Evolutionary conservation across 2,329 filamentous ascomycete genomes (phyloP).

Genomic region (Alternaria hordeiaustralica): DNA sequence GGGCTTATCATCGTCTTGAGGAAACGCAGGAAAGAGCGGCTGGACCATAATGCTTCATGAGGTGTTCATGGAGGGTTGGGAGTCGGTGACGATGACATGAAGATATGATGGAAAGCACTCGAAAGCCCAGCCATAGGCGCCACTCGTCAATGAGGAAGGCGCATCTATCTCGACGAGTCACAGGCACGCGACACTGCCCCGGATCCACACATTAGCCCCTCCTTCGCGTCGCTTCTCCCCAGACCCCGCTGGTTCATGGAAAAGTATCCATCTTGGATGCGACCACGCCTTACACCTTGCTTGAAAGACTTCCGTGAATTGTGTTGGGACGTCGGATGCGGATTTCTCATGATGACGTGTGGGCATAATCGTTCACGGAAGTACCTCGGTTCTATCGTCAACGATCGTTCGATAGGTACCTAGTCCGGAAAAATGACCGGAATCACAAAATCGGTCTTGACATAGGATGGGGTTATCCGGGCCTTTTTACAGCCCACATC

Average conservation of each 20-base stretch:
- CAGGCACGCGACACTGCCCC: conserved; percentile 25
- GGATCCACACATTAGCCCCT: conserved; percentile 10
- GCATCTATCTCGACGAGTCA: conserved; percentile 27
- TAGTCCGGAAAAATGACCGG: neutral
- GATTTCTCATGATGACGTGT: neutral
- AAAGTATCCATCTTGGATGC: neutral
- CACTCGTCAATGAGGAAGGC: conserved; percentile 34
- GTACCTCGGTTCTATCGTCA: neutral
- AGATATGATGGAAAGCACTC: conserved; percentile 16
- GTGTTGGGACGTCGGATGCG: neutral
- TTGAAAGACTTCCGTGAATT: neutral
- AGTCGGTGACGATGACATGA: conserved; percentile 14
- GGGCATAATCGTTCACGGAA: neutral
- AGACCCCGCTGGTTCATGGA: neutral
- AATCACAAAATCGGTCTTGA: neutral
- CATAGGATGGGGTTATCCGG: neutral
- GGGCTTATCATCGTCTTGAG: conserved; percentile 30
- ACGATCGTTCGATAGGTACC: neutral
- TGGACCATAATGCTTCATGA: conserved; percentile 36
- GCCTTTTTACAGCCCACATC: neutral
- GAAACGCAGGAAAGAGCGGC: conserved; percentile 19
- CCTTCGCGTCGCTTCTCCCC: neutral
- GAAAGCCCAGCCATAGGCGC: conserved; percentile 26
- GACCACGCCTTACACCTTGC: neutral
- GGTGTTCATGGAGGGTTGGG: conserved; percentile 9